Conservation (phyloP, 2,329 filamentous ascomycete genomes). For the Trichophaea hybrida region DNA sequence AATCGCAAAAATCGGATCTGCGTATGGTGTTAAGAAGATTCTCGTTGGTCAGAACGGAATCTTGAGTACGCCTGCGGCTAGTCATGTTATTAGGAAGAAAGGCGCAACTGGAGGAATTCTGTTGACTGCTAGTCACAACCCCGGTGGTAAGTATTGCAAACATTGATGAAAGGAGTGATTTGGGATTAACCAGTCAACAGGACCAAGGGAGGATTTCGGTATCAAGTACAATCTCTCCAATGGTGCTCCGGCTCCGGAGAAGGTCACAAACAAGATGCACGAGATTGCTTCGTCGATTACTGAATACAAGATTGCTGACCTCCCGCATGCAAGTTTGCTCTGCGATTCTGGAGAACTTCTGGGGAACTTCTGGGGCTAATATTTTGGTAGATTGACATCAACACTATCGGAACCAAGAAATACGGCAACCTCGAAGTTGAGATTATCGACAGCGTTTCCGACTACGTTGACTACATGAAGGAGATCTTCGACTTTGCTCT, state of each 20-base stretch:
- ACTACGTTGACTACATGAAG: conserved; percentile 92
- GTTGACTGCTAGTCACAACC: conserved; percentile 94
- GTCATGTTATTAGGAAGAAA: conserved; percentile 85
- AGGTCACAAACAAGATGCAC: conserved; percentile 96
- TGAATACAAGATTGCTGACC: conserved; percentile 80
- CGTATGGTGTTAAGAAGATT: conserved; percentile 98
- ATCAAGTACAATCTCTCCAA: conserved; percentile 99
- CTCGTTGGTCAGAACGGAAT: conserved; percentile 93
- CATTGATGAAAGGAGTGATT: neutral
- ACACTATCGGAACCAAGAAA: conserved; percentile 64
- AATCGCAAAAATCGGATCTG: conserved; percentile 92
- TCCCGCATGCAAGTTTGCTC: conserved; percentile 51
- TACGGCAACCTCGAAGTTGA: conserved; percentile 86
- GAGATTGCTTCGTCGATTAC: conserved; percentile 77
- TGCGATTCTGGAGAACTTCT: neutral
- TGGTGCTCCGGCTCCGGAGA: conserved; percentile 86
- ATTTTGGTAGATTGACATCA: conserved; percentile 44
- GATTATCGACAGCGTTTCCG: conserved; percentile 79
- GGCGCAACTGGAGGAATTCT: conserved; percentile 94
- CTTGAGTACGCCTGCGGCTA: conserved; percentile 88
- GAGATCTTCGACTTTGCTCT: conserved; percentile 96
- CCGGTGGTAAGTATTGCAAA: conserved; percentile 55
- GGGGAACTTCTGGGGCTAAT: neutral
- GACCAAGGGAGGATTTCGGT: conserved; percentile 86
- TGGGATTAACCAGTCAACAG: conserved; percentile 34